Evolutionary conservation across 1,284 basidiomycete species (phyloP).

Genomic region (Exobasidium cylindrosporum): DNA sequence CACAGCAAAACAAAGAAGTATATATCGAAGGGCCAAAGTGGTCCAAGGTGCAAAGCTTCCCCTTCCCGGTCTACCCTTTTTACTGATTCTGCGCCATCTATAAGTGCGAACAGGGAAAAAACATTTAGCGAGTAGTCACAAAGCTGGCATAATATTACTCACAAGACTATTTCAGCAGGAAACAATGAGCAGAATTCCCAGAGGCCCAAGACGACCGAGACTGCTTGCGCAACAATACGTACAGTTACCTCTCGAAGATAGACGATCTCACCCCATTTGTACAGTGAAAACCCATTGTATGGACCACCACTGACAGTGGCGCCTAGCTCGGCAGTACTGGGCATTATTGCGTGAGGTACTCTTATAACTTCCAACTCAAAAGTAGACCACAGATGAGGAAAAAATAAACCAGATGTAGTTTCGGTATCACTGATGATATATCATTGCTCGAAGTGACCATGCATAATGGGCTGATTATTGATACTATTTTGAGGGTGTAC

Average conservation of each 20-base stretch:
- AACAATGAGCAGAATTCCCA: constrained; percentile 7
- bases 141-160: background rate
- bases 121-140: background rate
- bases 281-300: background rate
- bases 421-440: no score
- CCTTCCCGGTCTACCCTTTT: background rate
- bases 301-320: background rate
- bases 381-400: no score
- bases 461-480: no score
- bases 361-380: no score
- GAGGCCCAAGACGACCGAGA: constrained; percentile 2
- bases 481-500: no score
- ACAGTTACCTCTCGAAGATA: background rate
- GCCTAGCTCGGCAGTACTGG: background rate
- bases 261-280: background rate
- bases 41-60: constrained; percentile 10
- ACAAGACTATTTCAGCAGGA: constrained; percentile 10
- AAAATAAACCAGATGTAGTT: no score
- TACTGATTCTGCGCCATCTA: background rate
- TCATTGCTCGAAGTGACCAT: no score
- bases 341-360: background rate
- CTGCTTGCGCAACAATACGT: background rate
- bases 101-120: background rate
- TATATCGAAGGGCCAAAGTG: constrained; percentile 1
- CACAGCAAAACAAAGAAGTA: constrained; percentile 2